phyloP scores from a whole-genome alignment of 2,329 filamentous ascomycete species.

The Dactylellina parvicollis region DNA sequence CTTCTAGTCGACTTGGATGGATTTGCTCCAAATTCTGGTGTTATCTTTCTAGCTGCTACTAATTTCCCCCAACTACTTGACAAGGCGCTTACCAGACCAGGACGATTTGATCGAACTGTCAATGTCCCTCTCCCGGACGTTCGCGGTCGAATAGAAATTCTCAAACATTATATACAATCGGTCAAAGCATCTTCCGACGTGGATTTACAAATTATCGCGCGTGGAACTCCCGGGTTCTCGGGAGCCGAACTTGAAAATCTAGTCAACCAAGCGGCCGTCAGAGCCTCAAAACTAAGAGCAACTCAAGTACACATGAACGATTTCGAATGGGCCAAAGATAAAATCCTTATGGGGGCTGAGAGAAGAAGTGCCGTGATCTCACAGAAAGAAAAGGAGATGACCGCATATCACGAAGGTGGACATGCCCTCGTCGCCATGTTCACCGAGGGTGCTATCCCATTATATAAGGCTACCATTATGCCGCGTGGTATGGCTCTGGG shows the following conservation, averaged over 20 bases:
- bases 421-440: constrained; percentile 91
- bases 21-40: constrained; percentile 91
- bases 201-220: constrained; percentile 83
- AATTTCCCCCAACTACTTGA: constrained; percentile 95
- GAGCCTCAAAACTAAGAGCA: constrained; percentile 87
- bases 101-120: constrained; percentile 94
- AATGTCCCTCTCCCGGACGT: constrained; percentile 90
- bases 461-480: constrained; percentile 98
- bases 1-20: constrained; percentile 95
- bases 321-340: constrained; percentile 97
- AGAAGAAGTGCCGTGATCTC: constrained; percentile 87
- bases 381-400: constrained; percentile 92
- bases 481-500: constrained; percentile 87
- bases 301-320: constrained; percentile 78
- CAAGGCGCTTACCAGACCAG: constrained; percentile 91
- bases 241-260: constrained; percentile 97
- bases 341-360: constrained; percentile 96
- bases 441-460: constrained; percentile 75
- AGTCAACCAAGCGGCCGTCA: constrained; percentile 93
- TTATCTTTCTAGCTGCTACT: constrained; percentile 95
- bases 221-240: constrained; percentile 88
- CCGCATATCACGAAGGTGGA: constrained; percentile 95
- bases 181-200: constrained; percentile 83
- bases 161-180: constrained; percentile 93
- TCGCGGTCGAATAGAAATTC: constrained; percentile 87